Percentiles rank a stretch among this genome's conserved stretches.
Evolutionary conservation across 345 rosid species (phyloP).

Genomic region (Syzygium jambos): DNA sequence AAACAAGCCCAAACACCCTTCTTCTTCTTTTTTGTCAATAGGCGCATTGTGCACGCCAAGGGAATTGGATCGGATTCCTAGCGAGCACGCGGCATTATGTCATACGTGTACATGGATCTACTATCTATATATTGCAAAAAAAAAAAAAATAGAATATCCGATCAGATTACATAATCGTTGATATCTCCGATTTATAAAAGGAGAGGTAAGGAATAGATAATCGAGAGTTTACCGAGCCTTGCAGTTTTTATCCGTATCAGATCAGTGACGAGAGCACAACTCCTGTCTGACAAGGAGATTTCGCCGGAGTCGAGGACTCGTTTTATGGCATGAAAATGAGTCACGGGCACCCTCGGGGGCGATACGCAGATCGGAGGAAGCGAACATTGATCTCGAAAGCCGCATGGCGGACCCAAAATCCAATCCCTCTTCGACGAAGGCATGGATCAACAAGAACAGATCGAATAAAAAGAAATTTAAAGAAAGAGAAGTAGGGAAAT

Average conservation of each 20-base stretch:
- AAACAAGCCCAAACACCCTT: neutral
- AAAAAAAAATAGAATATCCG: neutral
- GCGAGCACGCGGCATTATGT: neutral
- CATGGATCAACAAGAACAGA: neutral
- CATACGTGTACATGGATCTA: fast-evolving
- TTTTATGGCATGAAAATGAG: neutral
- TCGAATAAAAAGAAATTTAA: neutral
- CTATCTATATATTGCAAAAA: neutral
- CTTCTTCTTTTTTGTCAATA: neutral
- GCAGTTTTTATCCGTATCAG: neutral
- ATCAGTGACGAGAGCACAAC: neutral
- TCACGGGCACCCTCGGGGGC: neutral
- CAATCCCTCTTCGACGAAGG: neutral
- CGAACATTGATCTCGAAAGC: neutral
- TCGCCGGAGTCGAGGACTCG: too few relatives aligned
- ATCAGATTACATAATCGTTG: neutral
- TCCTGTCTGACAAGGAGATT: neutral
- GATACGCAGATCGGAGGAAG: neutral
- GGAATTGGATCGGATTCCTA: neutral
- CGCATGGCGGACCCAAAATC: neutral
- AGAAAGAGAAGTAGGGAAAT: neutral
- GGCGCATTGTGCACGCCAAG: neutral
- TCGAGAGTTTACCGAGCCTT: neutral
- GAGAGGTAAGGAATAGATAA: neutral
- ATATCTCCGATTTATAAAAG: neutral